Conservation (phyloP, 1,284 basidiomycete species). For the Ustilago loliicola region DNA sequence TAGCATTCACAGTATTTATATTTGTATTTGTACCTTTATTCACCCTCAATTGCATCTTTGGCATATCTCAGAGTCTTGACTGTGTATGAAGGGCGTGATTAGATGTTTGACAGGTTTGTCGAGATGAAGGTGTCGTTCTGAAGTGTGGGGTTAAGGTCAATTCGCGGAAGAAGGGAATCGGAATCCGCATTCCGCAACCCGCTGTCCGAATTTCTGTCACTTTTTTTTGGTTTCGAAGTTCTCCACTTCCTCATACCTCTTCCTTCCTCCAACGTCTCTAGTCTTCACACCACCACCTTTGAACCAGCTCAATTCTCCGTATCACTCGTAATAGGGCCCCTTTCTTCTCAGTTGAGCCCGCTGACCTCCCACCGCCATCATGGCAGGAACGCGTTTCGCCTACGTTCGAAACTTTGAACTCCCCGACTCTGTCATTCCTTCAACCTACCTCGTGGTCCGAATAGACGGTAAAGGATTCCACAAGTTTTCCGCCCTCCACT, state of each 20-base stretch:
- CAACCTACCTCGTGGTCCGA: constrained; percentile 86
- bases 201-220: constrained; percentile 17
- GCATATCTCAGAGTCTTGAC: not conserved
- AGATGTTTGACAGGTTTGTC: not conserved
- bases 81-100: not conserved
- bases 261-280: not conserved
- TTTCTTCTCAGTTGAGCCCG: no score
- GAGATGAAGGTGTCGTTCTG: not conserved
- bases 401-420: constrained; percentile 93
- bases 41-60: not conserved
- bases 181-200: constrained; percentile 28
- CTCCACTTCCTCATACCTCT: constrained; percentile 15
- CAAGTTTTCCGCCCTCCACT: constrained; percentile 88
- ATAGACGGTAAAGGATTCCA: constrained; percentile 96
- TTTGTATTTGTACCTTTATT: constrained; percentile 23
- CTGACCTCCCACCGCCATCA: constrained; percentile 67
- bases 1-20: constrained; percentile 9
- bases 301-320: not conserved
- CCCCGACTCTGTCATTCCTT: constrained; percentile 85
- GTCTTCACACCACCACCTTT: not conserved
- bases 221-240: constrained; percentile 6
- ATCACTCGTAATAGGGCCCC: no score
- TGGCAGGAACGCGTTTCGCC: constrained; percentile 92
- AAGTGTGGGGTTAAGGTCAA: not conserved
- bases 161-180: not conserved